Conservation (phyloP, 176 grass and related monocot species). For the Paspalum vaginatum region DNA sequence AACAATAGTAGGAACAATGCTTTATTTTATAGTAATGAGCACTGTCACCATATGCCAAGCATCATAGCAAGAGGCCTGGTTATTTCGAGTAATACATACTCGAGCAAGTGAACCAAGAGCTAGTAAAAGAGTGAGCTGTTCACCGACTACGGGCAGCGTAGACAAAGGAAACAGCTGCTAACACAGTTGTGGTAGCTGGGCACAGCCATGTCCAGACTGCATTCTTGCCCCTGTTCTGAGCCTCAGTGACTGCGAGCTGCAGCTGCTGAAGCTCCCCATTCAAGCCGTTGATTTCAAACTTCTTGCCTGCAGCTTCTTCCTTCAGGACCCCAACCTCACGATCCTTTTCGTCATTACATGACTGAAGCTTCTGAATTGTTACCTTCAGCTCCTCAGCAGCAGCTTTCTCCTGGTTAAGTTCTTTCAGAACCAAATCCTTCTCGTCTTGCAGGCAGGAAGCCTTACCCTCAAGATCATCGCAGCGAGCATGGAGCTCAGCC, state of each 20-base stretch:
- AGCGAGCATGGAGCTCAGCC: not conserved
- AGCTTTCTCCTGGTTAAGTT: slow-evolving; percentile 35
- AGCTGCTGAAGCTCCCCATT: slow-evolving; percentile 52
- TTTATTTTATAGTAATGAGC: slow-evolving; percentile 41
- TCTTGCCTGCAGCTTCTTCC: slow-evolving; percentile 20
- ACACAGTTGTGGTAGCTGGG: slow-evolving; percentile 52
- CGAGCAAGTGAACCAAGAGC: slow-evolving; percentile 32
- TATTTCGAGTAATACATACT: slow-evolving; percentile 48
- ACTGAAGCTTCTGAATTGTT: slow-evolving; percentile 40
- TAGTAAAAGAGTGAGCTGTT: slow-evolving; percentile 42
- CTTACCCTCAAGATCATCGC: not conserved
- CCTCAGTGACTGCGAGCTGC: slow-evolving; percentile 49
- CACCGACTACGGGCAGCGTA: slow-evolving; percentile 62
- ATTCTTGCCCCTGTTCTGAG: slow-evolving; percentile 32
- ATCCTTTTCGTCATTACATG: slow-evolving; percentile 8
- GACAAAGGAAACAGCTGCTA: slow-evolving; percentile 70
- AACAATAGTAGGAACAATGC: not conserved
- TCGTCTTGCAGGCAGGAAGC: slow-evolving; percentile 34
- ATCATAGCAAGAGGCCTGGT: slow-evolving; percentile 35
- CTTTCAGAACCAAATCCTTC: slow-evolving; percentile 14
- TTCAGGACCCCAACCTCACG: slow-evolving; percentile 40
- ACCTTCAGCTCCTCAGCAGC: slow-evolving; percentile 29
- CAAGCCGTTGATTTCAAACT: slow-evolving; percentile 29
- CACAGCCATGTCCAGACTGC: slow-evolving; percentile 65
- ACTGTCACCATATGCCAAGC: slow-evolving; percentile 35